Evolutionary conservation across 2,329 filamentous ascomycete genomes (phyloP), one percentile per base, ranked within the genome.

Genomic region (Gliomastix tumulicola): DNA sequence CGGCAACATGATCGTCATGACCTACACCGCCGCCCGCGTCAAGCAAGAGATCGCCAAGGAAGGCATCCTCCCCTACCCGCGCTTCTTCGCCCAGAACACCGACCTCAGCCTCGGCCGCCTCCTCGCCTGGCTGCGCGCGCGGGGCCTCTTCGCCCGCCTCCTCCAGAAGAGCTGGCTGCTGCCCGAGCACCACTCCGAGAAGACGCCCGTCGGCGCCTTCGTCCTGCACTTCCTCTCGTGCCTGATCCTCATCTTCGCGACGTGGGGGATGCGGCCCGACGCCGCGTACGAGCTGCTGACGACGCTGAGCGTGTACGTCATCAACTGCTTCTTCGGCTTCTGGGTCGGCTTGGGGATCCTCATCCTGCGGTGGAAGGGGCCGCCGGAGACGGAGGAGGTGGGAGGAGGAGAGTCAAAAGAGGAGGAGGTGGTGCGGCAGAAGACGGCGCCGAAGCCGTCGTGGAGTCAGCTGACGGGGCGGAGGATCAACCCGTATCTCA

Each of bases 21-120:
- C 73, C 1, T 79, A 72, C 43, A 72, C 70, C 0, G 65, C 69
- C 7, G 63, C 71, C 4, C 60, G 71, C 41, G 66, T 78, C 15
- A 76, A 78, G 48, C 74, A 78, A 46, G 74, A 79, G 47, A 74
- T 79, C 30, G 74, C 74, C 7, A 76, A 78, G 45, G 69, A 76
- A 48, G 73, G 72, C 1, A 65, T 76, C 36, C 52, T 76, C 3
- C 71, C 71, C 0, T 71, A 55, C 36, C 61, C 68, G 4, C 59
- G 61, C 23, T 68, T 73, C 51, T 69, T 73, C 41, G 69, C 63
- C 3, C 53, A 56, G 28, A 56, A 61, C 30, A 47, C 43, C 3
- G 58, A 62, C 18, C 43, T 60, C 21, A 60, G 56, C 2, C 16
- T 62, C 4, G 58, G 58, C 1, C 50, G 57, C 3, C 40, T 62